These are phyloP conservation scores for Lentinula raphanica DNA, from an alignment of 768 basidiomycete genomes.

Conservation along the genomic window DNA sequence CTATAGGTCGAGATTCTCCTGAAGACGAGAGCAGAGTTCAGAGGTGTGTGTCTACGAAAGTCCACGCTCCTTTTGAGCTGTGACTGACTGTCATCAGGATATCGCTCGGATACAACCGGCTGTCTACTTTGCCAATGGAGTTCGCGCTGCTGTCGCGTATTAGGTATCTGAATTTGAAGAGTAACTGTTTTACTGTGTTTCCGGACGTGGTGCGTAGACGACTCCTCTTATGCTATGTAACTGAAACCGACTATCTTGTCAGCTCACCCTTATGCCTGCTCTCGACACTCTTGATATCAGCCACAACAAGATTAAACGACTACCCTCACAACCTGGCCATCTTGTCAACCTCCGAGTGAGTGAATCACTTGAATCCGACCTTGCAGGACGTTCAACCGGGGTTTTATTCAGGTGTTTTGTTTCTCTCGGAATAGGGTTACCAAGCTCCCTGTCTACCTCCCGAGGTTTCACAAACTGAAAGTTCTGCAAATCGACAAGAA, in stretches of 20 bases:
- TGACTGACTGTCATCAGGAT: constrained; percentile 44
- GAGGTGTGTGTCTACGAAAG: constrained; percentile 44
- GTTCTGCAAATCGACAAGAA: constrained; percentile 87
- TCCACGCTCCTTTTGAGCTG: constrained; percentile 10
- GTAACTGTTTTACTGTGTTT: constrained; percentile 76
- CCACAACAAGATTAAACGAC: constrained; percentile 78
- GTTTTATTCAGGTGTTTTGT: constrained; percentile 63
- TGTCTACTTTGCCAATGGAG: constrained; percentile 69
- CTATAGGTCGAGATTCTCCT: constrained; percentile 43
- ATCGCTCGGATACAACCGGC: constrained; percentile 79
- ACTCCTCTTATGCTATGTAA: constrained; percentile 2
- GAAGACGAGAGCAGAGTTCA: constrained; percentile 51
- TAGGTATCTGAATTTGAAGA: constrained; percentile 83
- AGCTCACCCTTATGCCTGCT: constrained; percentile 82
- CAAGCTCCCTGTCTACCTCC: constrained; percentile 72
- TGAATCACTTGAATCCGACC: constrained; percentile 4
- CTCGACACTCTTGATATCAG: constrained; percentile 94
- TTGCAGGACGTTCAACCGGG: constrained; percentile 1
- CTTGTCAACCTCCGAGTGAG: constrained; percentile 70
- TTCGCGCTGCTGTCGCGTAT: constrained; percentile 70
- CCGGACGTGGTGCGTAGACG: constrained; percentile 73
- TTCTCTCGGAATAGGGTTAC: constrained; percentile 82
- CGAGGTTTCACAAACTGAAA: constrained; percentile 64
- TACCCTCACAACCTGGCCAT: constrained; percentile 78
- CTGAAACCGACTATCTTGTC: neutral